Base-by-base conservation (phyloP, 495 filamentous ascomycete species). In the Rhypophila decipiens region DNA sequence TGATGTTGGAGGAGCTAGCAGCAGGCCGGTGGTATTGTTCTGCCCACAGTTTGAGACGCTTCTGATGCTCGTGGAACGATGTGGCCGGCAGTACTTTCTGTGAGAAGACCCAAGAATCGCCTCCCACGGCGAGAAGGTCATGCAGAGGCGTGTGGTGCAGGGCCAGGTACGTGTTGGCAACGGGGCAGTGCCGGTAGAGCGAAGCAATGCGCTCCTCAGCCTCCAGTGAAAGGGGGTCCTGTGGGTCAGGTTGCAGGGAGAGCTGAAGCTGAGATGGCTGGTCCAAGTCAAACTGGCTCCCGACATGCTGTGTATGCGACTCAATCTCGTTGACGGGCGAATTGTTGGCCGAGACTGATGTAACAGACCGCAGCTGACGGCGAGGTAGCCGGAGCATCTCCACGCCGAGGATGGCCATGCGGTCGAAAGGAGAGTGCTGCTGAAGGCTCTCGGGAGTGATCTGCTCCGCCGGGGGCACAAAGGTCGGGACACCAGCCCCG, bases 101-200 rank as follows among this genome's bases (percentile, higher is more conserved):
- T 10, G 65, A 60, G 47, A 73, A 74, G 29, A 73, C 53, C 71
- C 71, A 76, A 20, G 63, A 71, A 46, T 74, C 68, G 47, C 72
- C 71, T 48, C 61, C 65, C 5, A 73, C 70, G 18, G 70, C 69
- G 23, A 75, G 65, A 13, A 75, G 63, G 47, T 70, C 68, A 36
- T 61, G 65, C 24, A 75, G 67, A 33, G 72, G 72, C 10, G 71
- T 73, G 50, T 71, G 63, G 47, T 72, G 63, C 4, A 75, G 56
- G 10, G 72, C 71, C 21, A 74, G 58, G 46, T 73, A 74, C 1
- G 70, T 69, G 57, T 72, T 70, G 44, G 62, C 65, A 22, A 67
- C 49, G 21, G 69, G 52, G 37, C 59, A 69, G 40, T 27, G 42
- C n/a, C 55, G 49, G 54, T 72, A 75, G 39, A 75, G 49, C 12